Percentiles rank a stretch among this genome's conserved stretches.
These are phyloP conservation scores for Acrasis kona DNA, from an alignment of 78 protist species.

Conservation along the genomic window DNA sequence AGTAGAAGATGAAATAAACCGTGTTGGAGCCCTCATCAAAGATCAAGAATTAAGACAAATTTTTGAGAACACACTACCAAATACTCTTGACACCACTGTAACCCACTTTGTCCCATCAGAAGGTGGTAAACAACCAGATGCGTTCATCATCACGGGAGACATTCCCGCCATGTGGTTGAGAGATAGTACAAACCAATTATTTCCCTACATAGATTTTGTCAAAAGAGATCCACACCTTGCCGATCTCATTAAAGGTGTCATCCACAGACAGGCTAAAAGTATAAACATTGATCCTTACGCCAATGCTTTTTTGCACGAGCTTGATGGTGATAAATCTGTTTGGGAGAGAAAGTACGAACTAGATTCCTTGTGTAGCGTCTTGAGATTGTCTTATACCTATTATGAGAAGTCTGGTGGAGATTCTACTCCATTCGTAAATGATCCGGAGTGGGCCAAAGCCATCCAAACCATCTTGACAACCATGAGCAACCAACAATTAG, in stretches of 20 bases:
- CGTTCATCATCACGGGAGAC: constrained; percentile 31
- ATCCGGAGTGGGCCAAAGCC: constrained; percentile 13
- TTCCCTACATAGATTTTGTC: constrained; percentile 11
- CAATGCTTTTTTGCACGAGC: constrained; percentile 32
- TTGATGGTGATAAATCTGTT: background rate
- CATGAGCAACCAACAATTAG: background rate
- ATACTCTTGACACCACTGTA: constrained; percentile 50
- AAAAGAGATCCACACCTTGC: background rate
- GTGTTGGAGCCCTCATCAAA: background rate
- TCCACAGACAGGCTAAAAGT: constrained; percentile 9
- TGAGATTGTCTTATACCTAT: constrained; percentile 12
- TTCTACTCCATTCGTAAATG: background rate
- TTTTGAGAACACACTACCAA: constrained; percentile 19
- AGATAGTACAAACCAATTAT: constrained; percentile 28
- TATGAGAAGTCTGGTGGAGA: constrained; percentile 10
- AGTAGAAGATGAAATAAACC: background rate
- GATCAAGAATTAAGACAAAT: constrained; percentile 9
- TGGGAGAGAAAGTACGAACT: constrained; percentile 48
- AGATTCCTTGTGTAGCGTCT: constrained; percentile 22
- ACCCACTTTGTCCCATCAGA: background rate
- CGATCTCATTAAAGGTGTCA: constrained; percentile 7
- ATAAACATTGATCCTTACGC: constrained; percentile 38
- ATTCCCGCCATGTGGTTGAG: constrained; percentile 58
- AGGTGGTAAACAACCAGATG: background rate
- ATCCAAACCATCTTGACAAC: background rate